These are phyloP conservation scores for Talaromyces sp. DNA, from an alignment of 2,329 filamentous ascomycete genomes.

Conservation along the genomic window DNA sequence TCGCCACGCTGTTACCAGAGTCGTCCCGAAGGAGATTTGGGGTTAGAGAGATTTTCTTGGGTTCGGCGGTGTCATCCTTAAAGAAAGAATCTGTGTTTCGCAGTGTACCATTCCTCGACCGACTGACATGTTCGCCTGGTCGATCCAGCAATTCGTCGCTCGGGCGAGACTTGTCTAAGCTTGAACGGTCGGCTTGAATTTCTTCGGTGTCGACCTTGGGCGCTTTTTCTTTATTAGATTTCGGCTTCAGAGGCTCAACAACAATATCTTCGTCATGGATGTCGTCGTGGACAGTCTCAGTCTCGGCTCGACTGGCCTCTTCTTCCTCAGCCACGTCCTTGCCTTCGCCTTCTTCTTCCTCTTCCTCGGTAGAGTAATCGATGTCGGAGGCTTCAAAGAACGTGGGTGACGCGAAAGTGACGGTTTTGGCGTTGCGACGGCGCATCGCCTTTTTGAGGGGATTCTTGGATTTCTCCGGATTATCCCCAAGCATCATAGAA, in stretches of 20 bases:
- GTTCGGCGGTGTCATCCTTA: constrained; percentile 90
- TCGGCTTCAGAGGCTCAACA: constrained; percentile 40
- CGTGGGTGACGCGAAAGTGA: constrained; percentile 77
- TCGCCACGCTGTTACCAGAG: constrained; percentile 25
- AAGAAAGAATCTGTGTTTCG: constrained; percentile 96
- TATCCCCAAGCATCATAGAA: constrained; percentile 65
- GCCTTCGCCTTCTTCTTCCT: constrained; percentile 41
- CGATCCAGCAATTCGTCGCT: constrained; percentile 63
- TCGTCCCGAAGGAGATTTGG: constrained; percentile 88
- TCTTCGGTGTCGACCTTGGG: constrained; percentile 17
- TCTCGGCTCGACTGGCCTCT: constrained; percentile 29
- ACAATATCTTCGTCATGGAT: constrained; percentile 32
- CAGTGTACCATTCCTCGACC: constrained; percentile 77
- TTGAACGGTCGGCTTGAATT: constrained; percentile 22
- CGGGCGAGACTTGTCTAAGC: constrained; percentile 39
- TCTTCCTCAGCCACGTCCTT: constrained; percentile 44
- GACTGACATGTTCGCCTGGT: constrained; percentile 32
- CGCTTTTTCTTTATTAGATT: constrained; percentile 32
- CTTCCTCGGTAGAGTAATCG: constrained; percentile 78
- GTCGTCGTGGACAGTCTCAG: constrained; percentile 25
- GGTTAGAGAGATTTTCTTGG: constrained; percentile 94
- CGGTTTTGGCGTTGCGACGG: constrained; percentile 74
- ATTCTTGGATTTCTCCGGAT: constrained; percentile 73
- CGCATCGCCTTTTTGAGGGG: constrained; percentile 79
- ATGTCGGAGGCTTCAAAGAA: constrained; percentile 84